These are phyloP conservation scores for Pelagomonas calceolata DNA, from an alignment of 108 stramenopile species.

Conservation along the genomic window DNA sequence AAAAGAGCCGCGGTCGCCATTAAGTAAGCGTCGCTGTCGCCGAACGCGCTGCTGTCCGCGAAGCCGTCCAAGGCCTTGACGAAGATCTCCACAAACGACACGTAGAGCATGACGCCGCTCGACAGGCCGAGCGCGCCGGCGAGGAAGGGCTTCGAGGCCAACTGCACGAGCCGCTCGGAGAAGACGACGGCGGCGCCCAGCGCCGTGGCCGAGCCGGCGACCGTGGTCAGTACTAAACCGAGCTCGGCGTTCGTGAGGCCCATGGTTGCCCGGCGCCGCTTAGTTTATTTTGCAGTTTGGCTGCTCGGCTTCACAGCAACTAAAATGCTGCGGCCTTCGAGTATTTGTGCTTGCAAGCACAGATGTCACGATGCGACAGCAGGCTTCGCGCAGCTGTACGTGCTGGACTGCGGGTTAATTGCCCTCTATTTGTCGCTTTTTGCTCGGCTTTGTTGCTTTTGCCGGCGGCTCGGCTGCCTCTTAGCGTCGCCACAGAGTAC, in stretches of 20 bases:
- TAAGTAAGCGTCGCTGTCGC: slow-evolving; percentile 36
- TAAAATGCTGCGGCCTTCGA: no score
- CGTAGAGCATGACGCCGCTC: slow-evolving; percentile 77
- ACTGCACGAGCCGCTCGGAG: slow-evolving; percentile 46
- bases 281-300: no score
- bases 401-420: no score
- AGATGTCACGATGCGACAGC: no score
- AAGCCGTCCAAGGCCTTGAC: slow-evolving; percentile 42
- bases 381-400: no score
- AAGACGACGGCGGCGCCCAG: slow-evolving; percentile 66
- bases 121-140: slow-evolving; percentile 61
- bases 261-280: no score
- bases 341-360: no score
- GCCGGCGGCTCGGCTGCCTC: no score
- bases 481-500: no score
- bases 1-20: slow-evolving; percentile 55
- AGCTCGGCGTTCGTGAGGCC: slow-evolving; percentile 21
- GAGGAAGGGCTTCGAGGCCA: slow-evolving; percentile 45
- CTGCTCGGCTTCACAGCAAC: no score
- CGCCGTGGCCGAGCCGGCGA: slow-evolving; percentile 45
- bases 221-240: slow-evolving; percentile 37
- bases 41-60: slow-evolving; percentile 12
- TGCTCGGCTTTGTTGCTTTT: no score
- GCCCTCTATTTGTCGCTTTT: no score
- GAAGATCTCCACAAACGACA: slow-evolving; percentile 73